Percentiles rank a stretch among this genome's conserved stretches.
Evolutionary conservation across 805 yeast genomes (phyloP).

Genomic region (Yamadazyma olivae): DNA sequence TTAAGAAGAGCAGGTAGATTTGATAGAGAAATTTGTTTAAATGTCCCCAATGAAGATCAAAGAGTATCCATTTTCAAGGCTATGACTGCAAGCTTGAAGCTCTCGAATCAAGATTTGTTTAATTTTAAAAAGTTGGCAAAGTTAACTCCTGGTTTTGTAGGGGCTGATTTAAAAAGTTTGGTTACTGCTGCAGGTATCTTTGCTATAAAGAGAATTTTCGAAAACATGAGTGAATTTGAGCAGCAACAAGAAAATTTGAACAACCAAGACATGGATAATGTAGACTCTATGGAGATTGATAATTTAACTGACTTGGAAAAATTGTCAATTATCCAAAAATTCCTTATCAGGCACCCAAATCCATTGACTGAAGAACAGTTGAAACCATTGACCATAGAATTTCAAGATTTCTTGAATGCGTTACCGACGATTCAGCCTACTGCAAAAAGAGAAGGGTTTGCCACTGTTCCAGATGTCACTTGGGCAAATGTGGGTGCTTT

Average conservation of each 20-base stretch:
- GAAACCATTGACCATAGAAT: slow-evolving; percentile 69
- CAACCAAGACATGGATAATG: slow-evolving; percentile 1
- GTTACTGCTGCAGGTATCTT: slow-evolving; percentile 94
- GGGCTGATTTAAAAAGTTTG: slow-evolving; percentile 92
- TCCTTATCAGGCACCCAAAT: slow-evolving; percentile 70
- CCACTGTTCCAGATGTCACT: slow-evolving; percentile 95
- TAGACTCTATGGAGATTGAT: slow-evolving; percentile 35
- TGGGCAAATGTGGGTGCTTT: slow-evolving; percentile 96
- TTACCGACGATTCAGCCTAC: slow-evolving; percentile 94
- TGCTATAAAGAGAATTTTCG: slow-evolving; percentile 89
- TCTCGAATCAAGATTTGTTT: slow-evolving; percentile 56
- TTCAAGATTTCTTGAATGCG: slow-evolving; percentile 79
- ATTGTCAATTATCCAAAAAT: slow-evolving; percentile 66
- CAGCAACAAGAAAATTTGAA: slow-evolving; percentile 19
- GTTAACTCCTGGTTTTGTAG: slow-evolving; percentile 95
- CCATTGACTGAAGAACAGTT: slow-evolving; percentile 77
- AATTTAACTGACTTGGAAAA: slow-evolving; percentile 32
- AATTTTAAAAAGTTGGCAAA: slow-evolving; percentile 77
- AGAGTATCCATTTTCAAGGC: slow-evolving; percentile 72
- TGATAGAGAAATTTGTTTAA: slow-evolving; percentile 89
- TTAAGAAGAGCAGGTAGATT: slow-evolving; percentile 95
- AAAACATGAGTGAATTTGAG: slow-evolving; percentile 46
- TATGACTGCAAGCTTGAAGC: slow-evolving; percentile 64
- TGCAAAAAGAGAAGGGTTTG: slow-evolving; percentile 97
- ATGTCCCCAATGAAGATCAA: slow-evolving; percentile 89